Evolutionary conservation across 805 yeast genomes (phyloP).

Genomic region (Isabelozyma gotoi): DNA sequence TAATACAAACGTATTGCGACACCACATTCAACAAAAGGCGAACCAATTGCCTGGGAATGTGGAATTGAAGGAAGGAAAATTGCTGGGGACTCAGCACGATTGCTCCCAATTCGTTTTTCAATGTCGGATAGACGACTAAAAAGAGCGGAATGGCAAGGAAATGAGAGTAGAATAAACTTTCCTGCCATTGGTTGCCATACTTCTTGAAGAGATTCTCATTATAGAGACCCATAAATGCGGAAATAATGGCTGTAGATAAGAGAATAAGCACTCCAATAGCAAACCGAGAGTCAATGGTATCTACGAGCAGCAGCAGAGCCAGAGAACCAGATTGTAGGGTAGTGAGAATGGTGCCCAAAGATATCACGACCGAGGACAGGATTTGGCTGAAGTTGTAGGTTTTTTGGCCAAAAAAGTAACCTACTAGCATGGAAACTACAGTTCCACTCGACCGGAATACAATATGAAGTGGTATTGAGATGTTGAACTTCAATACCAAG

Average conservation of each 20-base stretch:
- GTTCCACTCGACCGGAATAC: slow-evolving; percentile 66
- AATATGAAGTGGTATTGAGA: slow-evolving; percentile 68
- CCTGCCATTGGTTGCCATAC: slow-evolving; percentile 66
- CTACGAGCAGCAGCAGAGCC: neutral
- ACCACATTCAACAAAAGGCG: slow-evolving; percentile 15
- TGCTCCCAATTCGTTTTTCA: slow-evolving; percentile 10
- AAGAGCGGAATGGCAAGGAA: slow-evolving; percentile 56
- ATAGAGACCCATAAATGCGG: slow-evolving; percentile 58
- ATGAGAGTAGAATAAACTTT: slow-evolving; percentile 62
- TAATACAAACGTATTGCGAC: slow-evolving; percentile 49
- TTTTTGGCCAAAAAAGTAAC: slow-evolving; percentile 46
- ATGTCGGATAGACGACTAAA: slow-evolving; percentile 27
- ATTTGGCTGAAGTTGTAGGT: slow-evolving; percentile 47
- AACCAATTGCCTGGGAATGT: slow-evolving; percentile 11
- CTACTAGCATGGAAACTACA: slow-evolving; percentile 58
- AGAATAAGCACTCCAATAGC: slow-evolving; percentile 41
- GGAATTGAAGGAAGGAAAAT: neutral
- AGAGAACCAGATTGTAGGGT: slow-evolving; percentile 14
- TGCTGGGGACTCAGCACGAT: slow-evolving; percentile 5
- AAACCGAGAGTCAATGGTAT: slow-evolving; percentile 8
- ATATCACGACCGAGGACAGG: slow-evolving; percentile 48
- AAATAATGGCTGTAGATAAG: slow-evolving; percentile 47
- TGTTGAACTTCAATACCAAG: slow-evolving; percentile 52
- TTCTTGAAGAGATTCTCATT: slow-evolving; percentile 48
- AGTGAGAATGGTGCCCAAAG: slow-evolving; percentile 53